Evolutionary conservation across 352 stramenopile species (phyloP).

Genomic region (Bremia lactucae): DNA sequence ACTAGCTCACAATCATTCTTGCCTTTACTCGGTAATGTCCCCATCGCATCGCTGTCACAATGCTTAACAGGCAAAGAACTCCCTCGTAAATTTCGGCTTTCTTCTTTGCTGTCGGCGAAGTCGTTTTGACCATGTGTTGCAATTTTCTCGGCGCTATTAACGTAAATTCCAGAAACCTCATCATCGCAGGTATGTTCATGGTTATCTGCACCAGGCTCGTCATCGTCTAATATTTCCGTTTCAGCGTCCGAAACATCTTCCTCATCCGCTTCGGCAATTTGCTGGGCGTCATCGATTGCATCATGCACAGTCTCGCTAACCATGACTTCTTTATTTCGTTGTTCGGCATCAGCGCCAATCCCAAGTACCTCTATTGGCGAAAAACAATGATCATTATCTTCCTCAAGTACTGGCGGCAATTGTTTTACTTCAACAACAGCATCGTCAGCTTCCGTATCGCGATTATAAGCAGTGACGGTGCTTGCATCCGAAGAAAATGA

Average conservation of each 20-base stretch:
- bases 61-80: not conserved
- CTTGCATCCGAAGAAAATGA: not conserved
- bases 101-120: not conserved
- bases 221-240: conserved; percentile 28
- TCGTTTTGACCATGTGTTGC: not conserved
- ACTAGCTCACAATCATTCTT: conserved; percentile 6
- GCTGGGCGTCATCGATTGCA: not conserved
- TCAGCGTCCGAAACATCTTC: conserved; percentile 29
- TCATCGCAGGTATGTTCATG: conserved; percentile 31
- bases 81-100: not conserved
- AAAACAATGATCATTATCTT: conserved; percentile 1
- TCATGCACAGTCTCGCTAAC: not conserved
- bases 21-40: not conserved
- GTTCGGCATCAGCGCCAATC: not conserved
- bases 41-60: not conserved
- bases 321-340: not conserved
- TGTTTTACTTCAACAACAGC: conserved; percentile 25
- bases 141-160: not conserved
- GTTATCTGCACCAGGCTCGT: conserved; percentile 20
- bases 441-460: conserved; percentile 24
- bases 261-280: conserved; percentile 5
- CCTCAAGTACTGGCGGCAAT: conserved; percentile 9
- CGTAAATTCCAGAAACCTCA: conserved; percentile 12
- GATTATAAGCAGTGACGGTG: conserved; percentile 14
- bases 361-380: not conserved